Base-by-base conservation (phyloP, 2,329 filamentous ascomycete species). In the Exophiala sp. region DNA sequence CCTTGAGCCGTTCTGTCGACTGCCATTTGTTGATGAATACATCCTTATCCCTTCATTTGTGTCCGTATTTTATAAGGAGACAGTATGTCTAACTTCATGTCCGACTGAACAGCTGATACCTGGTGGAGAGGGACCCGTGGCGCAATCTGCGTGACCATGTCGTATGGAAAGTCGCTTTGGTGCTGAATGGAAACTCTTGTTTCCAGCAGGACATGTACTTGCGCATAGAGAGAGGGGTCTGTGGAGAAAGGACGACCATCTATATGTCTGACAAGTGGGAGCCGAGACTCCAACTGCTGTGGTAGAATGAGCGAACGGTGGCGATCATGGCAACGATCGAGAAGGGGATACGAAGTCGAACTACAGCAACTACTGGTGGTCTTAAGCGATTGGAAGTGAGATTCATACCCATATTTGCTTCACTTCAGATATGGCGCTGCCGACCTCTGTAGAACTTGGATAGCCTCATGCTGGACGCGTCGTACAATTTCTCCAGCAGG, bases 101-200 rank as follows among this genome's bases (percentile, higher is more conserved):
- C 14, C 52, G 62, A 9, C 38, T 19, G 30, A 29, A 38, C 57
- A 89, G 85, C 76, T 89, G 68, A 88, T 88, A 63, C 85, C 85
- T 2, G 85, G 85, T 61, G 85, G 85, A 43, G 85, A 88, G 66
- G 85, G 85, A 2, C 85, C 85, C 10, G 71, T 65, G 43, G 62
- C 53, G 14, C 48, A 45, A 18, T 43, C 52, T 19, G 53, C 55
- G 16, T 57, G 52, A 57, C n/a, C n/a, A n/a, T n/a, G n/a, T n/a
- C n/a, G n/a, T n/a, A n/a, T n/a, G n/a, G n/a, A n/a, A n/a, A n/a
- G n/a, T n/a, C n/a, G n/a, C n/a, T n/a, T n/a, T n/a, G n/a, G n/a
- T n/a, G n/a, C n/a, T n/a, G n/a, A n/a, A n/a, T n/a, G n/a, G n/a
- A n/a, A n/a, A n/a, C n/a, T n/a, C n/a, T n/a, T n/a, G n/a, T n/a